These are phyloP conservation scores for Helianthus annuus DNA, from an alignment of 129 eudicot genomes.

Conservation along the genomic window DNA sequence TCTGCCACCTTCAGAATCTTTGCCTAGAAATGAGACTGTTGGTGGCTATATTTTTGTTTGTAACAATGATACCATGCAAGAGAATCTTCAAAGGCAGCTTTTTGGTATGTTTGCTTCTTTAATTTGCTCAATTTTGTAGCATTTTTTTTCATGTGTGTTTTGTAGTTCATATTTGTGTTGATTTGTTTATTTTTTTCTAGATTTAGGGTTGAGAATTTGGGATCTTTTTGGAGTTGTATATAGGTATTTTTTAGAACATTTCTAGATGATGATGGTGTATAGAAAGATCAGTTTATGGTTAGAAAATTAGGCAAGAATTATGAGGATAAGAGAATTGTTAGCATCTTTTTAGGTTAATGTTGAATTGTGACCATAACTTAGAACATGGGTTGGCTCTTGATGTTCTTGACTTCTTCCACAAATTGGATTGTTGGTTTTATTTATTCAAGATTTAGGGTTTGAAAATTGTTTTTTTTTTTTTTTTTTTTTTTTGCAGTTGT, in stretches of 20 bases:
- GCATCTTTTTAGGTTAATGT: too few relatives aligned
- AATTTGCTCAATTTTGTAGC: not conserved
- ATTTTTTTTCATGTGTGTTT: not conserved
- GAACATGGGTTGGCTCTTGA: not conserved
- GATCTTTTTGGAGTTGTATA: not conserved
- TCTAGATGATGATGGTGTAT: too few relatives aligned
- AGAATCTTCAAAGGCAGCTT: slow-evolving; percentile 89
- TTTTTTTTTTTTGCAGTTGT: too few relatives aligned
- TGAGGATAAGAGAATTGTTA: too few relatives aligned
- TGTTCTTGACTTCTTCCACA: slow-evolving; percentile 1
- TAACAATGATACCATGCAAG: slow-evolving; percentile 97
- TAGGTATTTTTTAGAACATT: too few relatives aligned
- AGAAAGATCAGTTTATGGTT: too few relatives aligned
- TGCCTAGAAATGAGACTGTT: slow-evolving; percentile 91
- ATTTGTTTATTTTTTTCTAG: not conserved
- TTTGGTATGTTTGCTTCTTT: slow-evolving; percentile 57
- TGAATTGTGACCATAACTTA: too few relatives aligned
- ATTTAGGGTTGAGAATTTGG: not conserved
- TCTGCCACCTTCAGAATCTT: slow-evolving; percentile 78
- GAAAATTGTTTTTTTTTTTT: too few relatives aligned
- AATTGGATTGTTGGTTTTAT: not conserved
- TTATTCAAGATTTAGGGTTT: too few relatives aligned
- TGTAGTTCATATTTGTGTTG: not conserved
- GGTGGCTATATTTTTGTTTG: slow-evolving; percentile 98
- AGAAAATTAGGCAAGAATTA: too few relatives aligned